phyloP scores from a whole-genome alignment of 371 early-diverging fungal genomes.

The Mortierella sp. region DNA sequence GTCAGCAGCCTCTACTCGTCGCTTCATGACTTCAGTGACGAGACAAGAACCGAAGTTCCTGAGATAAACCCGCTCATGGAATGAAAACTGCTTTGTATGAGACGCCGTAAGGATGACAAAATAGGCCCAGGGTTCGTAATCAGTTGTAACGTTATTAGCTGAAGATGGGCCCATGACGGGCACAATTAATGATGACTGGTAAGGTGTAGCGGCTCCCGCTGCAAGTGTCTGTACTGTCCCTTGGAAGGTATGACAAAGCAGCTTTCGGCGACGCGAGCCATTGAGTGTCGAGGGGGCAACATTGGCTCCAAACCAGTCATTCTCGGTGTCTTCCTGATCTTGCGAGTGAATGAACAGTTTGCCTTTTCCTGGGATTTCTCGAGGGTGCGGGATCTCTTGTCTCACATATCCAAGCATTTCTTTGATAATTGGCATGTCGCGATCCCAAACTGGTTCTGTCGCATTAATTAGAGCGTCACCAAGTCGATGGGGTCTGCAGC shows the following conservation, averaged over 20 bases:
- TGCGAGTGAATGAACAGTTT: constrained; percentile 20
- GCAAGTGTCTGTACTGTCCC: constrained; percentile 47
- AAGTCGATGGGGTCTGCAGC: constrained; percentile 47
- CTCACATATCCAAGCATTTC: constrained; percentile 52
- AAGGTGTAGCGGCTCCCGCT: constrained; percentile 24
- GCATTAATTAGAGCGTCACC: constrained; percentile 46
- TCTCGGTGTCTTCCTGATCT: constrained; percentile 35
- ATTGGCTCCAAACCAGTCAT: constrained; percentile 38
- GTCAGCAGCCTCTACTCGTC: constrained; percentile 59
- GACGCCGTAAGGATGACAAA: constrained; percentile 56
- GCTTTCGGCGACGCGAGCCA: constrained; percentile 13
- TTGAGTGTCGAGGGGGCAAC: constrained; percentile 8
- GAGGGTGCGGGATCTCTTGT: constrained; percentile 26
- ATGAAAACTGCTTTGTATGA: constrained; percentile 51
- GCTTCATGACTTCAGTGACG: constrained; percentile 58
- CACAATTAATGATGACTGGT: constrained; percentile 52
- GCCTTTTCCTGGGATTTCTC: constrained; percentile 12
- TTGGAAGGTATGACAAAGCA: constrained; percentile 54
- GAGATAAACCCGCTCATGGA: constrained; percentile 57
- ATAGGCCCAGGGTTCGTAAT: constrained; percentile 54
- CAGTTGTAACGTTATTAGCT: constrained; percentile 5
- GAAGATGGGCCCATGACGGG: constrained; percentile 50
- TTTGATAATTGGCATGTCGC: constrained; percentile 42
- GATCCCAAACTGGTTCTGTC: constrained; percentile 43
- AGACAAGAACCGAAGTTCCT: constrained; percentile 60